Base-by-base conservation (phyloP, 805 yeast species). In the Candida endomychidarum region DNA sequence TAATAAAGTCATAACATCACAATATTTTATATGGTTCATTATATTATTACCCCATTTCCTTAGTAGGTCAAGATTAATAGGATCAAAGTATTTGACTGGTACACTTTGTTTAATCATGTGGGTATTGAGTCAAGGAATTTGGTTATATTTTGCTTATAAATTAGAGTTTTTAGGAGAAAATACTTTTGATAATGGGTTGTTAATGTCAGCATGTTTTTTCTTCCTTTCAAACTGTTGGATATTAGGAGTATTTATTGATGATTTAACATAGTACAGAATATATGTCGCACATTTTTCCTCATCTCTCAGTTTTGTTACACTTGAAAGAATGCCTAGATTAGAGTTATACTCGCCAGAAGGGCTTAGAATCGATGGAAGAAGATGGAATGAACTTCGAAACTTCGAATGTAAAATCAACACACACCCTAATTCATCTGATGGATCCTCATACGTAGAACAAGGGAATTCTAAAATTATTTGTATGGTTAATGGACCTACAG, bases 321-420 rank as follows among this genome's bases (percentile, higher is more conserved):
- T n/a, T n/a, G n/a, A n/a, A n/a, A n/a, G n/a, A 11, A 80, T 80
- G 83, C 78, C 83, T 29, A 72, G 86, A 40, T 63, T 80, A 51
- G 99, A 93, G 68, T 63, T 93, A 32, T 91, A 86, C 57, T 90
- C 97, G 0, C 96, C 96, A 5, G 98, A 93, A 63, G 99, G 99
- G 4, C 73, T 93, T 34, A 73, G 99, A 48, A 69, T 83, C 10
- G 98, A 93, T 59, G 99, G 99, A 2, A 79, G 99, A 52, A 75
- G 99, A 47, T 89, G 93, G 89, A 88, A 91, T 54, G 99, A 93
- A 60, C 72, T 90, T 31, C 80, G 98, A 36, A 74, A 81, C 21
- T 86, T 93, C 54, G 78, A 78, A 26, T 86, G 96, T 56, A 76
- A 80, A 14, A 80, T 87, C 39, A 88, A 88, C 54, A 89, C 98